Conservation (phyloP, 202 grass and related monocot genomes). For the Saccharum hybrid region DNA sequence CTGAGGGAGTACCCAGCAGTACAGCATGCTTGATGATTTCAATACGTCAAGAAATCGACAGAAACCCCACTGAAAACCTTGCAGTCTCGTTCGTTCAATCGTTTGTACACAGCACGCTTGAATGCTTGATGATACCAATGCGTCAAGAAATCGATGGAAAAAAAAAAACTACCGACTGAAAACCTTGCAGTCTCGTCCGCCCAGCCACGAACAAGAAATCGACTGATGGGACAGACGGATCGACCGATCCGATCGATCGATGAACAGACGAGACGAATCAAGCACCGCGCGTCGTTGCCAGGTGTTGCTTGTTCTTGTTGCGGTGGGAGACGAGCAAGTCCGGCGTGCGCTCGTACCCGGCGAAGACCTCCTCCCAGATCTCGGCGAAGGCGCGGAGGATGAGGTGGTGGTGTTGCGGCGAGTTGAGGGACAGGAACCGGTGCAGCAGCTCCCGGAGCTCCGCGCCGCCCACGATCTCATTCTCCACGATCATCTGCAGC, state of each 20-base stretch:
- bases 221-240: not conserved
- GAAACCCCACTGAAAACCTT: slow-evolving; percentile 12
- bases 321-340: slow-evolving; percentile 37
- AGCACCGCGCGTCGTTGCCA: not conserved
- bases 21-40: not conserved
- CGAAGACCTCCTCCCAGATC: slow-evolving; percentile 89
- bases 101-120: slow-evolving; percentile 31
- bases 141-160: not conserved
- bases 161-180: slow-evolving; percentile 7
- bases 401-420: slow-evolving; percentile 65
- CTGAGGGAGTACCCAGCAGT: not conserved
- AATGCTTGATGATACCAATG: not conserved
- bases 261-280: not conserved
- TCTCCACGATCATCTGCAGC: slow-evolving; percentile 97
- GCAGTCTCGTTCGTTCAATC: not conserved
- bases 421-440: slow-evolving; percentile 81
- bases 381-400: slow-evolving; percentile 87
- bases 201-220: not conserved
- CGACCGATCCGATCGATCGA: not conserved
- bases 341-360: slow-evolving; percentile 52
- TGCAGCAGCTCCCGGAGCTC: slow-evolving; percentile 76
- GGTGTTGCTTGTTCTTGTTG: not conserved
- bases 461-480: slow-evolving; percentile 70
- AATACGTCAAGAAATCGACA: not conserved
- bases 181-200: slow-evolving; percentile 1